A percentile compares a stretch with the other conserved stretches of the same genome.
phyloP scores from a whole-genome alignment of 306 rosid species.

The Malus orientalis region DNA sequence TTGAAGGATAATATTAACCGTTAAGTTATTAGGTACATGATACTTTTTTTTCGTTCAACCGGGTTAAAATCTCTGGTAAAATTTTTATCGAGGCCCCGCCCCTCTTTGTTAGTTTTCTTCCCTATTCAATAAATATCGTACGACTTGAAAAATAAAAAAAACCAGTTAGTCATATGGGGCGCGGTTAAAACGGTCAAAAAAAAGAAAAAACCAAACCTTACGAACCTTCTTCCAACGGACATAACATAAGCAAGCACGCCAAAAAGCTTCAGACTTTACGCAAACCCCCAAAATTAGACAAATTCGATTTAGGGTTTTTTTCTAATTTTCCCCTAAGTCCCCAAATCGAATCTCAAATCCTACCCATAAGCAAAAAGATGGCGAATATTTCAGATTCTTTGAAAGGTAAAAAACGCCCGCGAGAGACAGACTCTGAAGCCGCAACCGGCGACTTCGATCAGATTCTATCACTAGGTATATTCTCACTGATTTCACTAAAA shows the following conservation, averaged over 20 bases:
- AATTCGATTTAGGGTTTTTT: background rate
- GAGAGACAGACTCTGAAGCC: slow-evolving; percentile 17
- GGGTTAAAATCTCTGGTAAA: fast-evolving
- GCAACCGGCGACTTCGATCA: slow-evolving; percentile 19
- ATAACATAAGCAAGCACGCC: background rate
- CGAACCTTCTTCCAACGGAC: background rate
- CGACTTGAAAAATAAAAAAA: no score
- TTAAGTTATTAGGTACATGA: no score
- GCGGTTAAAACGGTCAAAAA: background rate
- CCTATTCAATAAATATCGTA: no score
- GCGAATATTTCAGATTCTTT: slow-evolving; percentile 20
- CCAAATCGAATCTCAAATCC: background rate
- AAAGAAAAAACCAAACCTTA: background rate
- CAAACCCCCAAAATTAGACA: background rate
- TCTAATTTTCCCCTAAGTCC: background rate
- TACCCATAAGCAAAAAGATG: background rate
- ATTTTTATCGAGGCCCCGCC: no score
- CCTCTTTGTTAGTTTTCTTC: no score
- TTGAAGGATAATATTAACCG: fast-evolving
- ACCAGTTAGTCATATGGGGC: background rate
- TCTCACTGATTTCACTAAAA: background rate
- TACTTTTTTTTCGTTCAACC: fast-evolving
- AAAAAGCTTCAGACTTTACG: background rate
- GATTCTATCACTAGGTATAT: slow-evolving; percentile 20
- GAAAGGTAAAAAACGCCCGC: slow-evolving; percentile 27